Base-by-base conservation (phyloP, 2,329 filamentous ascomycete genomes). In the Aurifilum marmelostoma region DNA sequence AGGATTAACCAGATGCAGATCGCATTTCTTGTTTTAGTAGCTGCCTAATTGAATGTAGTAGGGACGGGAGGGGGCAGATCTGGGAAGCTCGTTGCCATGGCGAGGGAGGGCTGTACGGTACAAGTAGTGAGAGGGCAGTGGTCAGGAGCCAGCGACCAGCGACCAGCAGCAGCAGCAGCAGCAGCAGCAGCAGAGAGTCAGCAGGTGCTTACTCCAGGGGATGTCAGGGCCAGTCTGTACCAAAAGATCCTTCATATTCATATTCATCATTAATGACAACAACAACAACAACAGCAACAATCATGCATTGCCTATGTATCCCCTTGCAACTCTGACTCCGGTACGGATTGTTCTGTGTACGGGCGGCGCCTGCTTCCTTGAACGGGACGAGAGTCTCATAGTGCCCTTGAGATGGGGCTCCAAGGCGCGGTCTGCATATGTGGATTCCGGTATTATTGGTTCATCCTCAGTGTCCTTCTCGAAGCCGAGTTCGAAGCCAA, bases 41-140 rank as follows among this genome's bases (percentile, higher is more conserved):
- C 60, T 68, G 11, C 39, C 52, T 54, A 66, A 66, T 65, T 41
- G 52, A 56, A 14, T 12, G 8, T 32, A 56, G 52, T 27, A 66
- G 59, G 59, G 65, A 32, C 27, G 32, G 32, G 7, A 43, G n/a
- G 39, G 18, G 32, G 66, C 62, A 58, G 14, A 41, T 65, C 62
- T 63, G 69, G 47, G 59, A 12, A 52, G 52, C 34, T 65, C 63
- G 63, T 56, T 63, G 24, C 41, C 24, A 47, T 47, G 41, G 41
- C 41, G 41, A 47, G 41, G 41, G 16, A n/a, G n/a, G n/a, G n/a
- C n/a, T n/a, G n/a, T 47, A 47, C 6, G 41, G 41, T 21, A 47
- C 14, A 16, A 16, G n/a, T n/a, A n/a, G n/a, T n/a, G n/a, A n/a
- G n/a, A 47, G 16, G 16, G 5, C 16, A 47, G 41, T 47, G 41